Evolutionary conservation across 192 early-diverging fungal genomes (phyloP).

Genomic region (Backusella psychrophila): DNA sequence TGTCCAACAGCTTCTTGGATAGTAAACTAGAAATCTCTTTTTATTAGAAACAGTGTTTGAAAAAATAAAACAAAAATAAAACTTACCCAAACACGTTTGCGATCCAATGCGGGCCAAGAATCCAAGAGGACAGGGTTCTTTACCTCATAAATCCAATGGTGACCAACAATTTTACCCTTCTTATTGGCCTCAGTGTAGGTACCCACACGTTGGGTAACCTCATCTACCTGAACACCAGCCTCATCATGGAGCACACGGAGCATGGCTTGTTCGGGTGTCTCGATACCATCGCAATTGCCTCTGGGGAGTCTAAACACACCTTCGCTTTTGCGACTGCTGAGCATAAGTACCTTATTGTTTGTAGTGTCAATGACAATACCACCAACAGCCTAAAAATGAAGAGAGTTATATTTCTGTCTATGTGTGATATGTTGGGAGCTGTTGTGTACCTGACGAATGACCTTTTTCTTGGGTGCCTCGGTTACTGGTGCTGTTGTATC

Average conservation of each 20-base stretch:
- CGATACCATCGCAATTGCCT: conserved; percentile 19
- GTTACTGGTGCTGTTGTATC: background rate
- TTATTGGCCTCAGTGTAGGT: conserved; percentile 35
- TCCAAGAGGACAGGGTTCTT: background rate
- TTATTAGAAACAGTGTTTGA: background rate
- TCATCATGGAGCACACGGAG: conserved; percentile 23
- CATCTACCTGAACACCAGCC: conserved; percentile 14
- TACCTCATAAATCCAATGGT: conserved; percentile 36
- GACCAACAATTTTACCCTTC: conserved; percentile 35
- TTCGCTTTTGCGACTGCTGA: conserved; percentile 27
- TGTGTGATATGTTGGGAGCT: too few relatives aligned
- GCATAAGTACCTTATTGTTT: conserved; percentile 15
- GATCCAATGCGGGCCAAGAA: conserved; percentile 20
- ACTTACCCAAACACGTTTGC: conserved; percentile 31
- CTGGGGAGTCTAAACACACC: conserved; percentile 23
- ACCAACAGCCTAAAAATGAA: conserved; percentile 19
- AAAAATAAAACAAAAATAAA: background rate
- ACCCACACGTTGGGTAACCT: conserved; percentile 11
- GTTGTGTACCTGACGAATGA: conserved; percentile 20
- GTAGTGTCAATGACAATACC: conserved; percentile 22
- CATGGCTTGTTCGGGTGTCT: conserved; percentile 25
- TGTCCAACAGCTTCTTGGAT: conserved; percentile 17
- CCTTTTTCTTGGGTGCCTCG: conserved; percentile 11
- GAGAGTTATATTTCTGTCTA: too few relatives aligned
- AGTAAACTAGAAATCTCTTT: background rate